Evolutionary conservation across 345 rosid genomes (phyloP).

Genomic region (Turritis glabra): DNA sequence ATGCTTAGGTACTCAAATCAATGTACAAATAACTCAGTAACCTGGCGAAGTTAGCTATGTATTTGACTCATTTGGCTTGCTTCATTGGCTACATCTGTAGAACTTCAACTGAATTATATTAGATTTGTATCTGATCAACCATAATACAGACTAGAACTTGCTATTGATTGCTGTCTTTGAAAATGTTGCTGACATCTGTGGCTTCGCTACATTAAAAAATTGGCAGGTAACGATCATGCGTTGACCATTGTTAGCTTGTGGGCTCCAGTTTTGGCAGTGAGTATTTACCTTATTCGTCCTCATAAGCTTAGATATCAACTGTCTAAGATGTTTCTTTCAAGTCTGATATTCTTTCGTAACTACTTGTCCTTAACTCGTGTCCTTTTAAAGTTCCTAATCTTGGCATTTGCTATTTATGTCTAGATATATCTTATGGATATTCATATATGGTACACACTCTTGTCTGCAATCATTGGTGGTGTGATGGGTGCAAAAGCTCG

Average conservation of each 20-base stretch:
- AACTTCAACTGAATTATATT: not conserved
- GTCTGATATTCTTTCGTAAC: slow-evolving; percentile 6
- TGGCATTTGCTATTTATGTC: slow-evolving; percentile 12
- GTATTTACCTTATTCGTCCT: slow-evolving; percentile 35
- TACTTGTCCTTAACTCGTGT: slow-evolving; percentile 13
- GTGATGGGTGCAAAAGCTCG: slow-evolving; percentile 99
- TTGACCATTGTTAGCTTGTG: slow-evolving; percentile 85
- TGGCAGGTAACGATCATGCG: slow-evolving; percentile 77
- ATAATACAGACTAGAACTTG: slow-evolving; percentile 20
- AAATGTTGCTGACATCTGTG: slow-evolving; percentile 21
- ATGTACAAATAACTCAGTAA: slow-evolving; percentile 6
- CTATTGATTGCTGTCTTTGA: slow-evolving; percentile 14
- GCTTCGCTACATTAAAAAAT: slow-evolving; percentile 36
- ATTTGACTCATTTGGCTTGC: not conserved
- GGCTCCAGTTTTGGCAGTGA: slow-evolving; percentile 98
- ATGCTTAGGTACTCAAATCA: not conserved
- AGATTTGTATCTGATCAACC: slow-evolving; percentile 4
- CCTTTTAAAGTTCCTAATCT: slow-evolving; percentile 10
- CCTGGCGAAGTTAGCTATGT: slow-evolving; percentile 1
- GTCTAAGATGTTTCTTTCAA: slow-evolving; percentile 19
- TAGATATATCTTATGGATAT: slow-evolving; percentile 98
- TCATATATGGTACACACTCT: slow-evolving; percentile 88
- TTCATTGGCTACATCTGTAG: slow-evolving; percentile 21
- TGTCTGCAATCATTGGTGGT: slow-evolving; percentile 95
- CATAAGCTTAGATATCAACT: not conserved